Evolutionary conservation across 768 basidiomycete species (phyloP), one percentile per base, ranked within the genome.

Genomic region (Dioszegia crocea): DNA sequence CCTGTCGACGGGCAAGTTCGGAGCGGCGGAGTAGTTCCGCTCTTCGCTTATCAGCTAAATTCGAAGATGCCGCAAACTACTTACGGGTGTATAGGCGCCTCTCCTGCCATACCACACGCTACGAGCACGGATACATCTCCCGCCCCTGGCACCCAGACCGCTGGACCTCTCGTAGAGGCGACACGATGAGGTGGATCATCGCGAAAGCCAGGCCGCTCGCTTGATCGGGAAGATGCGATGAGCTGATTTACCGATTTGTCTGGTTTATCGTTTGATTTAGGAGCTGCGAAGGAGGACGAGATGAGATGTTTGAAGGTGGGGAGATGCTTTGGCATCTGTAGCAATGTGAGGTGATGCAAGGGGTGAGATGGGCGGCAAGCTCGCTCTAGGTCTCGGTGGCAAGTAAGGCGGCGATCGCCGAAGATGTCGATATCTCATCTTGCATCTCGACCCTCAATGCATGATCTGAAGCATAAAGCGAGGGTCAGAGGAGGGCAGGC

Each of bases 251-350:
- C 68, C n/a, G 58, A 58, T 41, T 53, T 64, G 39, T 59, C 48
- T 24, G 56, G 53, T 39, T 4, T 40, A 27, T 54, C 55, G 24
- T 16, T 16, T 19, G 23, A 14, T n/a, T 36, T n/a, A 6, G n/a
- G 39, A 9, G 36, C 2, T 2, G 57, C 19, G 11, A 29, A 47
- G 4, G 67, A 56, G 11, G 56, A 50, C 11, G 65, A 44, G 23
- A 71, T 16, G 45, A 71, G 64, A 30, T 71, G 66, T 27, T 71
- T 71, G 65, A 71, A 71, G 4, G 64, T 61, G 0, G 67, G 70
- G 8, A 67, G 56, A 62, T 71, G 70, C 49, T 68, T 71, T 30
- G 70, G 70, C 70, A 71, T 71, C 31, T 44, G 45, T 33, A 6
- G 33, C 14, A 24, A 45, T 17, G 11, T 21, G 19, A 19, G 31